A percentile compares a stretch with the other conserved stretches of the same genome.
Conservation (phyloP, 176 grass and related monocot species). For the Cocos nucifera region DNA sequence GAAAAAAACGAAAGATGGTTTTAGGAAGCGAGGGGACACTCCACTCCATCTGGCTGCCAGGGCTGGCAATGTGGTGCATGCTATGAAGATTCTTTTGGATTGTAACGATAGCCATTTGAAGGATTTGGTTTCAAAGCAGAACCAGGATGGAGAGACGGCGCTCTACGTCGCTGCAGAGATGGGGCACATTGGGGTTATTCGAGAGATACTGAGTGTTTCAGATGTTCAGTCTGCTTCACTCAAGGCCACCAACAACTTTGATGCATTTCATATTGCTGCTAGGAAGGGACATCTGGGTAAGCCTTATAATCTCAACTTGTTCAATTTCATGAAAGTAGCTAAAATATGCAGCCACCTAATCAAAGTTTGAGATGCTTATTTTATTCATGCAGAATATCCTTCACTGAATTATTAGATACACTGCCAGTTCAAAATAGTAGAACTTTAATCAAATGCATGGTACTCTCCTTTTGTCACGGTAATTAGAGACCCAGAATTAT, state of each 20-base stretch:
- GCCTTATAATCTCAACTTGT: not conserved
- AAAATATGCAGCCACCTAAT: no score
- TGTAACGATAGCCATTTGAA: constrained; percentile 5
- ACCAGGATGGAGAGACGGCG: constrained; percentile 15
- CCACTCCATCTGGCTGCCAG: constrained; percentile 65
- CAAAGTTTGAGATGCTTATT: no score
- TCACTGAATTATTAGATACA: no score
- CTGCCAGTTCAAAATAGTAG: no score
- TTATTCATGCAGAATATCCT: no score
- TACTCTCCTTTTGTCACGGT: no score
- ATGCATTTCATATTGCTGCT: constrained; percentile 21
- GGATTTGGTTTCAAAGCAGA: constrained; percentile 14
- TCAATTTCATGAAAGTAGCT: no score
- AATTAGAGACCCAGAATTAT: no score
- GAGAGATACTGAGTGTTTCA: constrained; percentile 17
- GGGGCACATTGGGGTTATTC: constrained; percentile 7
- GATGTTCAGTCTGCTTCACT: constrained; percentile 13
- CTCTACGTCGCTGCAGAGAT: constrained; percentile 17
- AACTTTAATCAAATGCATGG: no score
- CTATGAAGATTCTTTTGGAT: constrained; percentile 8
- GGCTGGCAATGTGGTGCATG: constrained; percentile 22
- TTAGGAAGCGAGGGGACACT: constrained; percentile 72
- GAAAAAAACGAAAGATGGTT: constrained; percentile 63
- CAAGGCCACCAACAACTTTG: constrained; percentile 19
- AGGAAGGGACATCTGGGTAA: constrained; percentile 15